Conservation (phyloP, 176 grass and related monocot species). For the Lolium rigidum region DNA sequence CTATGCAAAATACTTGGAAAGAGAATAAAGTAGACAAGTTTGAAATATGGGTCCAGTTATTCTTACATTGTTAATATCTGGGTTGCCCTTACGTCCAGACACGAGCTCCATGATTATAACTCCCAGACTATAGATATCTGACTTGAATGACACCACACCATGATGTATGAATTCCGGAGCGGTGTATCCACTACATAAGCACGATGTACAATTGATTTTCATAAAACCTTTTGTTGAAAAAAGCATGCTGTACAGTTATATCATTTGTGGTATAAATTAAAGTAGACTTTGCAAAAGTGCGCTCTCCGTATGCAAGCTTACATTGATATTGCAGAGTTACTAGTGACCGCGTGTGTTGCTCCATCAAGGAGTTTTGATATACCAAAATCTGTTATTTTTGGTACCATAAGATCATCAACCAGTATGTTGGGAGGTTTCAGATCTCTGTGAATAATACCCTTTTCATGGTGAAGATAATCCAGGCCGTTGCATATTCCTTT, state of each 20-base stretch:
- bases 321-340: background rate
- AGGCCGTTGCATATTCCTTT: background rate
- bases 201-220: background rate
- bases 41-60: background rate
- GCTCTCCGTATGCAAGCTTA: background rate
- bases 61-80: background rate
- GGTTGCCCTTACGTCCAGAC: background rate
- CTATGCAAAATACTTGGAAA: too few relatives aligned
- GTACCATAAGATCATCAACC: background rate
- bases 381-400: constrained; percentile 15
- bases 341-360: background rate
- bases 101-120: background rate
- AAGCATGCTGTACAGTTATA: too few relatives aligned
- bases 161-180: background rate
- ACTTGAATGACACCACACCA: background rate
- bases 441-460: background rate
- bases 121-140: background rate
- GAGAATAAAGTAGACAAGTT: background rate
- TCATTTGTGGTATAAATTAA: background rate
- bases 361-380: background rate
- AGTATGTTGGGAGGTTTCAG: background rate
- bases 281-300: background rate
- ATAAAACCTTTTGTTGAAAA: too few relatives aligned
- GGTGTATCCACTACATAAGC: background rate
- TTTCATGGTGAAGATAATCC: constrained; percentile 1